These are phyloP conservation scores for Chiua virens DNA, from an alignment of 768 basidiomycete genomes.

Conservation along the genomic window DNA sequence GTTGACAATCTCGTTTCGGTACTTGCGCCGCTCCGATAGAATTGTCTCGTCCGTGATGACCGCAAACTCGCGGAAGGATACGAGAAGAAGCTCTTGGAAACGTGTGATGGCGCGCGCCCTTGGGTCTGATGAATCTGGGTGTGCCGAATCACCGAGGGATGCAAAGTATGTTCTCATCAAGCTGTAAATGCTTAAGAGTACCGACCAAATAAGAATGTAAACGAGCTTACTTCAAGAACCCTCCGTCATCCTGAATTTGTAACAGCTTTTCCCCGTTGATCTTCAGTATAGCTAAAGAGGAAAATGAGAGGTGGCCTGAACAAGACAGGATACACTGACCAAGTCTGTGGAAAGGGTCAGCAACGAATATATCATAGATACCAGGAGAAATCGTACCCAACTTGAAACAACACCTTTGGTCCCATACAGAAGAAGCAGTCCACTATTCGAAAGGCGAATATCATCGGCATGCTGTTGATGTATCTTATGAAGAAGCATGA, in stretches of 20 bases:
- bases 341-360: constrained; percentile 40
- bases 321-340: constrained; percentile 41
- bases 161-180: constrained; percentile 96
- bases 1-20: constrained; percentile 86
- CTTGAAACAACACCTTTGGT: constrained; percentile 97
- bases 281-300: constrained; percentile 82
- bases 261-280: constrained; percentile 94
- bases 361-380: neutral
- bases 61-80: constrained; percentile 97
- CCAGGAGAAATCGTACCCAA: constrained; percentile 59
- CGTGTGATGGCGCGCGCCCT: constrained; percentile 91
- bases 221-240: constrained; percentile 80
- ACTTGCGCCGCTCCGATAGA: constrained; percentile 77
- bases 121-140: constrained; percentile 85
- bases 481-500: constrained; percentile 45
- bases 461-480: constrained; percentile 94
- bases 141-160: constrained; percentile 90
- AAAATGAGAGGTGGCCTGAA: constrained; percentile 10
- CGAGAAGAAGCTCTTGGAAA: constrained; percentile 94
- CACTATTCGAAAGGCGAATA: constrained; percentile 96
- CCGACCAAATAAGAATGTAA: neutral
- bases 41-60: constrained; percentile 96
- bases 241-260: constrained; percentile 94
- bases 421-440: constrained; percentile 99
- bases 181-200: constrained; percentile 37